Evolutionary conservation across 129 eudicot species (phyloP), one percentile per base, ranked within the genome.

Genomic region (Deinandra increscens): DNA sequence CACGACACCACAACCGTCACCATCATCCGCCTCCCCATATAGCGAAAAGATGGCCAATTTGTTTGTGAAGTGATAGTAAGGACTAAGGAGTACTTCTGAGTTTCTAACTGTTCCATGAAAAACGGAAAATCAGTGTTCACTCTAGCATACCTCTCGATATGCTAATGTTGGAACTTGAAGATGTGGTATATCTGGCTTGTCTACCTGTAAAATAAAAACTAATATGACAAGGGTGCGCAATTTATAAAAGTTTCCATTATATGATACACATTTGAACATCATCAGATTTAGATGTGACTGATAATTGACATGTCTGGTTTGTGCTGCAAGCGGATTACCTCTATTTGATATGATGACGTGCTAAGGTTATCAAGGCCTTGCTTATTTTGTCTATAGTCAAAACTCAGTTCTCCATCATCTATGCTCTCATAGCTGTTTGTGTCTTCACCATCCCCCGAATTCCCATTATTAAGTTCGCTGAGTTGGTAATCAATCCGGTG

Each of bases 401-500:
- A 89, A 77, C 97, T 89, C 74, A 87, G 67, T 45, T 85, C 99
- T 45, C 85, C 87, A 29, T 74, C 85, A 72, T 80, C 87, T 11
- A 72, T 64, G 43, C 82, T 79, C 70, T 79, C 86, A 69, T 72
- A 80, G 54, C 65, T 81, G 69, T 69, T 71, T 15, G 29, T 53
- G 18, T 71, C 75, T 69, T 70, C 89, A 79, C 76, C 78, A 14
- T 75, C 86, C 19, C 70, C 84, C 61, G 62, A 78, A 75, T 80
- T 84, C 42, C 67, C 85, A 23, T 70, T 88, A 69, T 80, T 79
- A 45, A 85, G 70, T 79, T 74, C 92, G 69, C 73, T 66, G 61
- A 85, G 79, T 66, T 85, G 87, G 75, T 81, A 93, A 64, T 93
- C 99, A 73, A 93, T 93, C 46, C 76, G 95, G 19, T 89, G 93